Evolutionary conservation across 192 early-diverging fungal genomes (phyloP), one percentile per base, ranked within the genome.

Genomic region (Spizellomyces punctatus): DNA sequence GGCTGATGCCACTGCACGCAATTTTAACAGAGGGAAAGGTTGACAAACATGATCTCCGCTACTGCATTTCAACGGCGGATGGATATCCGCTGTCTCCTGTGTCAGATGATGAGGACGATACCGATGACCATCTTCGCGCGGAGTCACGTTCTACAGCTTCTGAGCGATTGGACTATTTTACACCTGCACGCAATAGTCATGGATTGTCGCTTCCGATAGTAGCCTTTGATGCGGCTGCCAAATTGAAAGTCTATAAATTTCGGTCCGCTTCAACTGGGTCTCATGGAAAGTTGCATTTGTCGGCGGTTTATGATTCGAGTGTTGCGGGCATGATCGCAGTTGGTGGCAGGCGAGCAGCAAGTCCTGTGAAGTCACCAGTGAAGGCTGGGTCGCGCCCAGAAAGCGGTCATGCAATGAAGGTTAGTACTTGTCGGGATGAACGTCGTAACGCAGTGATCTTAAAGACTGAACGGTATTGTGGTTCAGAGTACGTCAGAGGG

Each of bases 291-390:
- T 71, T 85, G 22, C 75, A 81, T 56, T 68, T 85, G 49, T 76
- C 77, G 22, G 82, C 83, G 8, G 82, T 85, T 6, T 85, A 81
- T 56, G 83, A 85, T 63, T 66, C 77, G 6, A 79, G 64, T 22
- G 58, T 75, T 57, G 67, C n/a, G 16, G 55, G 64, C 21, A 10
- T 81, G 48, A 45, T 54, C 8, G n/a, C 6, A 19, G 56, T 16
- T 16, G 36, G 16, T 6, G 16, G 19, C 27, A 36, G 27, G 27
- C 27, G 27, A 36, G 27, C 27, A 36, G 27, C 27, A 36, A 36
- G 27, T 19, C 52, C 52, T n/a, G 17, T 19, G 52, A 54, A 54
- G 52, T 19, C 52, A 54, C 52, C 17, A 16, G 17, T 54, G 3
- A 36, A 36, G 27, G 27, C 27, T 36, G 27, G 27, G 27, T 36